Evolutionary conservation across 75 land plant species (phyloP).

Genomic region (Pinus taeda): DNA sequence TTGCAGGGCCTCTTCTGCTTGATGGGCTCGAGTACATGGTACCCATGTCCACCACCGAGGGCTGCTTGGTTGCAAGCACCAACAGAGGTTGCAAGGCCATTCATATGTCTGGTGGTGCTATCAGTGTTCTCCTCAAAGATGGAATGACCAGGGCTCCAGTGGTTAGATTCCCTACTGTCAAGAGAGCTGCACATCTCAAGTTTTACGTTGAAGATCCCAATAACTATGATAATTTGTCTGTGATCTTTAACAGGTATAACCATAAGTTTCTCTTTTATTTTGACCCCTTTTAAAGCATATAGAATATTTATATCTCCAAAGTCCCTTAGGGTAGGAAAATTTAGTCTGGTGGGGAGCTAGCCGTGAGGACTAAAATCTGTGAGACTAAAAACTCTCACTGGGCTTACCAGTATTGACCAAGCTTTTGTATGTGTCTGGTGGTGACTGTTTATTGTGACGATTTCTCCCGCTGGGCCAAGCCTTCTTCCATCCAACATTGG

Average conservation of each 20-base stretch:
- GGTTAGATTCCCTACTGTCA: slow-evolving; percentile 51
- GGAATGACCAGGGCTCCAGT: slow-evolving; percentile 87
- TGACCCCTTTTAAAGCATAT: too few relatives aligned
- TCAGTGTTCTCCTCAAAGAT: slow-evolving; percentile 48
- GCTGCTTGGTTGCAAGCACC: slow-evolving; percentile 81
- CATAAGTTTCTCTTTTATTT: too few relatives aligned
- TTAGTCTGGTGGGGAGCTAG: too few relatives aligned
- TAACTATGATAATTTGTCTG: slow-evolving; percentile 55
- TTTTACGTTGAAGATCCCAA: slow-evolving; percentile 69
- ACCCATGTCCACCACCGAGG: slow-evolving; percentile 95
- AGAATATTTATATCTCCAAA: too few relatives aligned
- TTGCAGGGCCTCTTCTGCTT: slow-evolving; percentile 72
- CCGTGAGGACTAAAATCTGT: too few relatives aligned
- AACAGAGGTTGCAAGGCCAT: slow-evolving; percentile 90
- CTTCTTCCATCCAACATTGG: too few relatives aligned
- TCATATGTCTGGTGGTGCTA: slow-evolving; percentile 59
- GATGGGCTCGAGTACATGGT: slow-evolving; percentile 60
- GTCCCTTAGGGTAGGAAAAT: too few relatives aligned
- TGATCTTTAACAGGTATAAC: slow-evolving; percentile 64
- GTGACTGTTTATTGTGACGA: too few relatives aligned
- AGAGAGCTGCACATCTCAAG: slow-evolving; percentile 73
- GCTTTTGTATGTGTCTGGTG: too few relatives aligned
- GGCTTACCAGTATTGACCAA: too few relatives aligned
- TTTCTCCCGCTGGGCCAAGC: too few relatives aligned
- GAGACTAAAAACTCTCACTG: too few relatives aligned